A percentile compares a stretch with the other conserved stretches of the same genome.
Evolutionary conservation across 805 yeast species (phyloP).

Genomic region (Candida ovalis): DNA sequence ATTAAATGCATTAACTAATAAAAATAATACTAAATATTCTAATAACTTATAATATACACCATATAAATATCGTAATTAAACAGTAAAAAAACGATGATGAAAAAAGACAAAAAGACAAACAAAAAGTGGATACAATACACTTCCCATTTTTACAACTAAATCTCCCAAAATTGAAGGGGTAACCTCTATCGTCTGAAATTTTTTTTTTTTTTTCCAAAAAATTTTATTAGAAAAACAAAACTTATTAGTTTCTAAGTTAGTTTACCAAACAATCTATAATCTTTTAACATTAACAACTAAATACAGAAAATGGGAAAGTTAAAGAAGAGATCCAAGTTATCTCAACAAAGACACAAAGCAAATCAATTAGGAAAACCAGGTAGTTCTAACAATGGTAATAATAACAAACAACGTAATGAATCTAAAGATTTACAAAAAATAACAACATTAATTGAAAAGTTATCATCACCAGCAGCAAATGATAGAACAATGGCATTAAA

Average conservation of each 20-base stretch:
- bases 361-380: slow-evolving; percentile 3
- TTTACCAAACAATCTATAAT: neutral
- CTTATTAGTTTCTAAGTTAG: neutral
- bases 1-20: too few species aligned
- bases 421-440: slow-evolving; percentile 45
- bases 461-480: slow-evolving; percentile 58
- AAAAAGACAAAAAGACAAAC: neutral
- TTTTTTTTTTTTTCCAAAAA: neutral
- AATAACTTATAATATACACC: too few species aligned
- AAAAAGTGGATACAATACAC: neutral
- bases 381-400: slow-evolving; percentile 4
- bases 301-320: slow-evolving; percentile 60
- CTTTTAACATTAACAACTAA: neutral
- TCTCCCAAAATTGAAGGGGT: neutral
- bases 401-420: slow-evolving; percentile 34
- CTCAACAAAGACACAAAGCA: slow-evolving; percentile 28
- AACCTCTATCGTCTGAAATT: too few species aligned
- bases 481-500: slow-evolving; percentile 77
- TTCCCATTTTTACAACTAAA: neutral
- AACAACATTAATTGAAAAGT: slow-evolving; percentile 62
- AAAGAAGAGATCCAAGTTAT: slow-evolving; percentile 58
- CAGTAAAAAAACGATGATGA: neutral
- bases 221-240: neutral
- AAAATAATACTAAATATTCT: too few species aligned
- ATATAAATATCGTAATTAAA: too few species aligned